Percentiles rank a stretch among this genome's conserved stretches.
phyloP scores from a whole-genome alignment of 1,139 yeast species.

The Meyerozyma smithsonii region DNA sequence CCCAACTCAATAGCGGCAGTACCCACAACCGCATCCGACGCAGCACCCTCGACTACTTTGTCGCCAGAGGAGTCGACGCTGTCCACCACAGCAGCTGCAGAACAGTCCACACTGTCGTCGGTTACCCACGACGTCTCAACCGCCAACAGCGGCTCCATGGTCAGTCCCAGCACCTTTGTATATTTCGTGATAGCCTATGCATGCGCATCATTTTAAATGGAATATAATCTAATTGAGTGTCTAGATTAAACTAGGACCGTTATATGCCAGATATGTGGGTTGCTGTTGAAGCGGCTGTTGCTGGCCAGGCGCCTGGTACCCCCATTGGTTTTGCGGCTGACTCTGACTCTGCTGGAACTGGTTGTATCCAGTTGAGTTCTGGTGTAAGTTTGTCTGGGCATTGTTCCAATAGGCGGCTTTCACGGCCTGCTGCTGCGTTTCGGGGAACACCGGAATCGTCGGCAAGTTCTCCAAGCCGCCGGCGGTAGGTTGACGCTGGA shows the following conservation, averaged over 20 bases:
- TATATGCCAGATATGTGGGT: constrained; percentile 11
- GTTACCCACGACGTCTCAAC: too few species aligned
- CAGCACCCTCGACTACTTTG: too few species aligned
- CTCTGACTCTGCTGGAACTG: constrained; percentile 4
- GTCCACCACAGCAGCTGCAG: too few species aligned
- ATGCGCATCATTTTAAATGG: neutral
- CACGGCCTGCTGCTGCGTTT: constrained; percentile 45
- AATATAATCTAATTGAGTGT: neutral
- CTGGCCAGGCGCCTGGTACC: constrained; percentile 4
- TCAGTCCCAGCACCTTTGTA: neutral
- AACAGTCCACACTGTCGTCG: too few species aligned
- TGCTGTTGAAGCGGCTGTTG: constrained; percentile 6
- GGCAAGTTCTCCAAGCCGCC: constrained; percentile 64
- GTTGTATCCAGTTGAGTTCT: constrained; percentile 9
- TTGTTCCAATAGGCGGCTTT: constrained; percentile 31
- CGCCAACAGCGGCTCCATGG: neutral
- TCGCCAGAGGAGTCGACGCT: too few species aligned
- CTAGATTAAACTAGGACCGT: constrained; percentile 22
- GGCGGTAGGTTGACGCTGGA: constrained; percentile 53
- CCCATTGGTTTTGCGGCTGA: neutral
- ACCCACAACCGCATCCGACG: too few species aligned
- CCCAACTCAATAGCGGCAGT: too few species aligned
- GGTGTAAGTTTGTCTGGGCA: constrained; percentile 25
- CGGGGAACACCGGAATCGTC: constrained; percentile 62
- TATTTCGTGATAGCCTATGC: neutral